Evolutionary conservation across 805 yeast genomes (phyloP), one percentile per base, ranked within the genome.

Genomic region (Saccharomycopsis olivae): DNA sequence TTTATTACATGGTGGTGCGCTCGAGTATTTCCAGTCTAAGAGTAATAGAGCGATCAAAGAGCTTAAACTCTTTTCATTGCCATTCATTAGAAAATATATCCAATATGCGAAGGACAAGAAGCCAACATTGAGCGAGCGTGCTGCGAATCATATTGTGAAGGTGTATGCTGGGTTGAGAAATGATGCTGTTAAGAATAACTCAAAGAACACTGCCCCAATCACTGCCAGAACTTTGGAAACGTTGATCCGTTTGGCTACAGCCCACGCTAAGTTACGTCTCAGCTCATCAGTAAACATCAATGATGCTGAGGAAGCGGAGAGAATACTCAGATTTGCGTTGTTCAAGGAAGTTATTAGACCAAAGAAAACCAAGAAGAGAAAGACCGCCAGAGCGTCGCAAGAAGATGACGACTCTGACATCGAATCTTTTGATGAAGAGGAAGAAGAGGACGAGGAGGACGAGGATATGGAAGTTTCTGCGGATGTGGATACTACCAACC

Each of bases 191-290:
- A 71, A 68, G 29, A 66, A 61, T 45, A 80, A 78, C 53, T 82
- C 78, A 49, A 73, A 81, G 39, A 71, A 77, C 54, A 88, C 96
- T 1, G 80, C 95, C 1, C 97, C 98, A 28, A 84, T 89, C 49
- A 89, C 98, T 2, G 95, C 97, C n/a, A 83, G 98, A 76, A 92
- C 97, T 3, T 67, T 89, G 51, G 98, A 89, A 61, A 89, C 98
- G 0, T 67, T 89, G 49, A 89, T 89, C 58, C 94, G 98, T 68
- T 66, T 89, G 44, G 69, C 96, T 1, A 84, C 96, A 1, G 97
- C 98, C 0, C 97, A 92, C 60, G 97, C 97, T 9, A 89, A 92
- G 58, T 84, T 89, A n/a, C 71, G 97, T 51, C 65, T 92, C 42
- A 81, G 94, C 17, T 74, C 72, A 50, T 69, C 73, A 1, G 80